Evolutionary conservation across 2,329 filamentous ascomycete species (phyloP), one percentile per base, ranked within the genome.

Genomic region (Aspergillus ibericus): DNA sequence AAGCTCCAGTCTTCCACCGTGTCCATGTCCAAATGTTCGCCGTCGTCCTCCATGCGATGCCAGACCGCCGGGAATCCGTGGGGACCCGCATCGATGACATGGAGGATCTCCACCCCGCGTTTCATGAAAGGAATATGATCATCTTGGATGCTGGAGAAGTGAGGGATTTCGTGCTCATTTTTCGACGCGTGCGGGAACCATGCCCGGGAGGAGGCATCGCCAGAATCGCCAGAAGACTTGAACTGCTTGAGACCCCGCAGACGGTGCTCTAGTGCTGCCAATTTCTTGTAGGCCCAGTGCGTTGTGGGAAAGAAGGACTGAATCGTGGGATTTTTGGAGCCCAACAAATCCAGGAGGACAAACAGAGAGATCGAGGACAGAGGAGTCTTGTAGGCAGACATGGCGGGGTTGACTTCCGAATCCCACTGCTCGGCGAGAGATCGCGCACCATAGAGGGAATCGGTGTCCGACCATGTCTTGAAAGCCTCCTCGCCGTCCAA

Each of bases 401-500:
- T 82, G 10, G 88, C 83, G 5, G 88, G 84, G 69, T 97, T 85
- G 35, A 83, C 75, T 7, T 86, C 83, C 0, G 78, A 70, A 58
- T 96, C 92, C 95, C 95, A 98, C 47, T 86, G 79, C 64, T 89
- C 85, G 9, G 95, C 93, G 18, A 99, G 82, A 2, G 92, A 82
- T 67, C 92, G 86, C 16, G 93, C 85, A 2, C 95, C 95, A 68
- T 99, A 99, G 4, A 97, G 78, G 5, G 91, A 96, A 74, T 99
- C 95, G 0, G 82, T 84, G 35, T 85, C 84, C 0, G 87, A 89
- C 95, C 95, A 99, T 0, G 75, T 75, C 20, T 85, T 78, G 75
- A 96, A 99, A 0, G 95, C 93, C 75, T 99, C 95, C 77, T 99
- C 95, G 4, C 95, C 95, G 70, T 99, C 95, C 7, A 99, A 77